Percentiles rank a stretch among this genome's conserved stretches.
Conservation (phyloP, 768 basidiomycete genomes). For the Flagelloscypha sp. region DNA sequence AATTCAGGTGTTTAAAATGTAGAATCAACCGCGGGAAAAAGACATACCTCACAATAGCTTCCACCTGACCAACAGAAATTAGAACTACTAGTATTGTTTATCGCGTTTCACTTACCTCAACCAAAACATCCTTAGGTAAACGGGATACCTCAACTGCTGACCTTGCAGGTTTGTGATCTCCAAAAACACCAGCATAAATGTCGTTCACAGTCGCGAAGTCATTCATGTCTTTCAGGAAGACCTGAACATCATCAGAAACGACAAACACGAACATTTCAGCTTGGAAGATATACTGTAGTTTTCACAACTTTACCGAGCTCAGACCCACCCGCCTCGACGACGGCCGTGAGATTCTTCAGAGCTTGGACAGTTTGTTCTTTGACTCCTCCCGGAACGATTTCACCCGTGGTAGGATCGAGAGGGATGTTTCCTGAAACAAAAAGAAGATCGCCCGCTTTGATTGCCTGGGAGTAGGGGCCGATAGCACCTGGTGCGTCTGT, state of each 20-base stretch:
- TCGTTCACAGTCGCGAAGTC: slow-evolving; percentile 81
- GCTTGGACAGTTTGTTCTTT: slow-evolving; percentile 78
- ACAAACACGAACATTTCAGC: neutral
- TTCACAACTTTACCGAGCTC: slow-evolving; percentile 79
- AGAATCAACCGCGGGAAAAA: no score
- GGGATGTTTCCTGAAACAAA: slow-evolving; percentile 90
- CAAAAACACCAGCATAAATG: slow-evolving; percentile 80
- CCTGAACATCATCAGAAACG: slow-evolving; percentile 33
- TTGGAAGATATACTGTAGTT: slow-evolving; percentile 60
- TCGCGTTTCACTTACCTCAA: no score
- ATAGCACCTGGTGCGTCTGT: slow-evolving; percentile 71
- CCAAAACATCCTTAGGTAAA: slow-evolving; percentile 83
- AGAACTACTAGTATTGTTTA: no score
- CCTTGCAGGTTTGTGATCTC: slow-evolving; percentile 85
- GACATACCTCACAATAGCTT: slow-evolving; percentile 72
- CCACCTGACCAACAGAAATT: no score
- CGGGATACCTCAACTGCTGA: slow-evolving; percentile 86
- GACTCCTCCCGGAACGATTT: slow-evolving; percentile 66
- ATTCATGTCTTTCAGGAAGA: slow-evolving; percentile 89
- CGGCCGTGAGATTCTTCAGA: slow-evolving; percentile 75
- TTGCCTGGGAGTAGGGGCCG: slow-evolving; percentile 84
- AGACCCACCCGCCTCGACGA: slow-evolving; percentile 78
- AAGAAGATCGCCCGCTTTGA: slow-evolving; percentile 75
- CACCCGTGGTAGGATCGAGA: slow-evolving; percentile 61
- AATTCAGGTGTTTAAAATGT: no score